Evolutionary conservation across 139 green algal genomes (phyloP), one percentile per base, ranked within the genome.

Genomic region (Coelastrella sp.): DNA sequence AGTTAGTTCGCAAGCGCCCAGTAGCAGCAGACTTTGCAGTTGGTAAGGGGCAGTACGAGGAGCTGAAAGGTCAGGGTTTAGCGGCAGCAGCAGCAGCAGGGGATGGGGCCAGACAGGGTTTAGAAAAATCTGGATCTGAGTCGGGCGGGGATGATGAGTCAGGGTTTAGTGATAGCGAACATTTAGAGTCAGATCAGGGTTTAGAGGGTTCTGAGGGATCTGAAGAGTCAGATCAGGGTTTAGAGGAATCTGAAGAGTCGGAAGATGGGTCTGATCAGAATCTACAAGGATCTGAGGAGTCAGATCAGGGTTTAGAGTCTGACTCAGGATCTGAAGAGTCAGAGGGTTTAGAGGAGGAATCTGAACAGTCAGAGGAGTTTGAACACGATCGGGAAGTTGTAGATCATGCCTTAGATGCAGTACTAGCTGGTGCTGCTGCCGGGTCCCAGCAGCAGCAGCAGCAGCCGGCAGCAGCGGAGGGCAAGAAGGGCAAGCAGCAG

Each of bases 21-120:
- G 92, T 99, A 17, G 97, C 96, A 6, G 97, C 98, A 47, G 98
- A 99, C 89, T 99, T 97, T 97, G 96, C 98, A 58, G 73, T 99
- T 32, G 75, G 93, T 19, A 99, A 99, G 92, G 83, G 74, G 5
- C 82, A 96, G 89, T 98, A 93, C 71, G 76, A 96, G 84, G 17
- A 71, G 10, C 73, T 78, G 73, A 85, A 96, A 82, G 78, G 13
- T 22, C 61, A 16, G 54, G 74, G 8, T 0, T 64, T 47, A n/a
- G 85, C 32, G 3, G 79, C 57, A 73, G 64, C 73, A 64, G 90
- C 87, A 22, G 83, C 83, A 57, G 83, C 83, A 13, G 83, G 22
- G 47, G 80, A 76, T 76, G 16, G 22, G 54, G 80, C 13, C 10
- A 23, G 80, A 16, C 54, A 76, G 13, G 75, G 89, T 7, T 90